phyloP scores from a whole-genome alignment of 108 stramenopile species.

The Nitzschia sp. region DNA sequence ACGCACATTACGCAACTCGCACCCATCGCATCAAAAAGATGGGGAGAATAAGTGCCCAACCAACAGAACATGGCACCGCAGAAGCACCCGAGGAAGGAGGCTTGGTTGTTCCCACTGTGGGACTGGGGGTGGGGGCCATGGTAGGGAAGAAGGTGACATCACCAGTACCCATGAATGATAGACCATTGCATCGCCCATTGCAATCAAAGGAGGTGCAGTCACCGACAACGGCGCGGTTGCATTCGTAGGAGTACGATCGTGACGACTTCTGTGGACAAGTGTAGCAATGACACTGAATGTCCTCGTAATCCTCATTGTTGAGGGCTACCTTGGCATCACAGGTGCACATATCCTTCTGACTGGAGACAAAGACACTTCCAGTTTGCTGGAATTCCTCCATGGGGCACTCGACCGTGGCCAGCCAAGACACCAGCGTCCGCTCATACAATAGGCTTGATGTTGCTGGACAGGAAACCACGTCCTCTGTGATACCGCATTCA shows the following conservation, averaged over 20 bases:
- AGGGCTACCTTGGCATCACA: neutral
- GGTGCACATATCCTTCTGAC: neutral
- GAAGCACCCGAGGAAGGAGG: neutral
- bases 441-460: neutral
- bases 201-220: conserved; percentile 20
- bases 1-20: too few species aligned
- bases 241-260: neutral
- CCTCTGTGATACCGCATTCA: neutral
- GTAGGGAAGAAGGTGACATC: neutral
- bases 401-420: neutral
- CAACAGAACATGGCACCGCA: too few species aligned
- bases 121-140: neutral
- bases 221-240: conserved; percentile 3
- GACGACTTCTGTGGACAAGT: neutral
- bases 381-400: neutral
- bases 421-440: neutral
- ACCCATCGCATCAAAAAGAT: too few species aligned
- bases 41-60: too few species aligned
- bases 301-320: neutral
- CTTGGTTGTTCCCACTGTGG: neutral
- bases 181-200: conserved; percentile 16
- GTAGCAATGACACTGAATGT: conserved; percentile 3
- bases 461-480: neutral
- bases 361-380: neutral
- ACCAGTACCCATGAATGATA: neutral